Base-by-base conservation (phyloP, 768 basidiomycete genomes). In the Psilocybe subaeruginosa region DNA sequence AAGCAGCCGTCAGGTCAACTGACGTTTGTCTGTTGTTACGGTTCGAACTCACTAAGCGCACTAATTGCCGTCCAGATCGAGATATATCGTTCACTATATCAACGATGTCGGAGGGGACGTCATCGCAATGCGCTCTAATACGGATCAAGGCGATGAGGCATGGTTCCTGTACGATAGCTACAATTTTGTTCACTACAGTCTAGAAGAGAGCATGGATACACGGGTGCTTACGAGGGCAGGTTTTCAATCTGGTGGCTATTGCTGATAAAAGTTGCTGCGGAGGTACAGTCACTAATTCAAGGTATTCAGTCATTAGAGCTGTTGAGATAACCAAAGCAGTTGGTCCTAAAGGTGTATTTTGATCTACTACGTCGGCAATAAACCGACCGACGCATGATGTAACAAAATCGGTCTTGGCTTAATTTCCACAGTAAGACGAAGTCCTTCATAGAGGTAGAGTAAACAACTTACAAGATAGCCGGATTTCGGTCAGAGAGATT, bases 161-260 rank as follows among this genome's bases (percentile, higher is more conserved):
- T 3, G 85, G 85, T 60, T 95, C 92, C 69, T 91, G 89, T 7
- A 93, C 83, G 30, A 87, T 77, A 35, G 82, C 92, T 93, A 62
- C 47, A n/a, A 48, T 37, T 37, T 58, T 64, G 54, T 47, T 62
- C 59, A 27, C 64, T 52, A 27, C 11, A 27, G 37, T 9, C n/a
- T 6, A 2, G 1, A 23, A 19, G 27, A 52, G 4, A 23, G 23
- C 23, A 23, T 43, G 14, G n/a, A n/a, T 7, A 53, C 19, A n/a
- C 30, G 37, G 37, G 35, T 23, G 64, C 62, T 46, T 45, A 70
- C 68, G 52, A 8, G 62, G 55, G 54, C 67, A 72, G 8, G 60
- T 53, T 49, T 64, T 66, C 35, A 77, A 59, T 43, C 68, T 69
- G 27, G 61, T 47, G 16, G 70, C 68, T 29, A 67, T 88, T 59